Base-by-base conservation (phyloP, 169 alveolate genomes). In the Plasmodium knowlesi region DNA sequence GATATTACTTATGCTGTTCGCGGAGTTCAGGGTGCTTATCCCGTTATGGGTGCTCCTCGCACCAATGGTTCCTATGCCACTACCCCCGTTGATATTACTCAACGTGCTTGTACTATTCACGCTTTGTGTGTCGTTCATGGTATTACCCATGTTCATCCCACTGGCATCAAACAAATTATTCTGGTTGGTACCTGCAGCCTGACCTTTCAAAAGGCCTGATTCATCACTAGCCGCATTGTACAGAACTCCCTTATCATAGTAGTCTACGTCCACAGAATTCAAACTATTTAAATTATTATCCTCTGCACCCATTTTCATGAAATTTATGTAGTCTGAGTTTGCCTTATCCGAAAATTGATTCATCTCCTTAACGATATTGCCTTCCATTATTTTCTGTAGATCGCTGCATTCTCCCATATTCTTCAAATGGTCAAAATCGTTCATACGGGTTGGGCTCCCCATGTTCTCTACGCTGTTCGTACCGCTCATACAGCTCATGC, bases 261-360 rank as follows among this genome's bases (percentile, higher is more conserved):
- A 82, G 25, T 82, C 80, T 50, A 82, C 57, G 71, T 82, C 57
- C 14, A 82, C 70, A 54, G 10, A 57, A 82, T 54, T 82, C 9
- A 22, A 3, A 25, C 10, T 54, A 32, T 32, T 80, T 25, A 80
- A 4, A 46, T 30, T 37, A 43, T 80, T 41, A 9, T n/a, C 25
- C 14, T 80, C 86, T n/a, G 30, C 12, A 2, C 19, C 12, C n/a
- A 19, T 80, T 80, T 46, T 43, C 86, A 80, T 25, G 34, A 41
- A 41, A 83, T 61, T 84, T 53, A 84, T 22, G 78, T 71, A 39
- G 34, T 50, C 30, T 10, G 25, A n/a, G 41, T 73, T 25, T 0
- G 43, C 71, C 34, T 41, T 76, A 53, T 34, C 43, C 39, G 61
- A n/a, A 46, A 53, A 46, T 25, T 73, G 37, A 53, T 57, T 86